Conservation (phyloP, 2,329 filamentous ascomycete species). For the Ascomycota sp. region DNA sequence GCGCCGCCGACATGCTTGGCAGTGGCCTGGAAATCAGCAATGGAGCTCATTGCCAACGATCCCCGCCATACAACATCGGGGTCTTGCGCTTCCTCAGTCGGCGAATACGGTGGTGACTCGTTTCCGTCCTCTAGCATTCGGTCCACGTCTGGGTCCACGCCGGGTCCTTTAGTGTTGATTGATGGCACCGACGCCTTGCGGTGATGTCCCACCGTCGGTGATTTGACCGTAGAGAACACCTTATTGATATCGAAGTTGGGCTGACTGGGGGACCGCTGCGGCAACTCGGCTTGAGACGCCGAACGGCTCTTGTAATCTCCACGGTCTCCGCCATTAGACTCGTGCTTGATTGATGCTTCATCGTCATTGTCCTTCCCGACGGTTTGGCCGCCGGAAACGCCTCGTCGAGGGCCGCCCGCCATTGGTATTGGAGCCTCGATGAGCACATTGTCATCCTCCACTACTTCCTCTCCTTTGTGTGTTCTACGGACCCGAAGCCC, state of each 20-base stretch:
- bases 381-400: not conserved
- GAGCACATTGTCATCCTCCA: slow-evolving; percentile 48
- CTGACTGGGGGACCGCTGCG: slow-evolving; percentile 27
- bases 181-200: slow-evolving; percentile 26
- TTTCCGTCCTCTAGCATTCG: slow-evolving; percentile 64
- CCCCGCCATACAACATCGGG: slow-evolving; percentile 61
- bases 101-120: slow-evolving; percentile 62
- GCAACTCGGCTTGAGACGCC: slow-evolving; percentile 21
- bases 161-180: slow-evolving; percentile 29
- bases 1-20: slow-evolving; percentile 71
- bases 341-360: slow-evolving; percentile 12
- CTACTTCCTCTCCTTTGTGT: slow-evolving; percentile 82
- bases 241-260: slow-evolving; percentile 63
- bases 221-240: slow-evolving; percentile 65
- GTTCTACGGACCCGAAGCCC: slow-evolving; percentile 65
- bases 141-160: slow-evolving; percentile 73
- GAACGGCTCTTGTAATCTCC: slow-evolving; percentile 11
- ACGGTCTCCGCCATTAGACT: slow-evolving; percentile 10
- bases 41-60: slow-evolving; percentile 49
- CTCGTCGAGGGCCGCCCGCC: slow-evolving; percentile 5
- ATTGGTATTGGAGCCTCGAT: slow-evolving; percentile 13
- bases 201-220: slow-evolving; percentile 32
- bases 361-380: not conserved
- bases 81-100: slow-evolving; percentile 45
- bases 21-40: slow-evolving; percentile 53